These are phyloP conservation scores for Calophaca sinica DNA, from an alignment of 306 rosid genomes.

Conservation along the genomic window DNA sequence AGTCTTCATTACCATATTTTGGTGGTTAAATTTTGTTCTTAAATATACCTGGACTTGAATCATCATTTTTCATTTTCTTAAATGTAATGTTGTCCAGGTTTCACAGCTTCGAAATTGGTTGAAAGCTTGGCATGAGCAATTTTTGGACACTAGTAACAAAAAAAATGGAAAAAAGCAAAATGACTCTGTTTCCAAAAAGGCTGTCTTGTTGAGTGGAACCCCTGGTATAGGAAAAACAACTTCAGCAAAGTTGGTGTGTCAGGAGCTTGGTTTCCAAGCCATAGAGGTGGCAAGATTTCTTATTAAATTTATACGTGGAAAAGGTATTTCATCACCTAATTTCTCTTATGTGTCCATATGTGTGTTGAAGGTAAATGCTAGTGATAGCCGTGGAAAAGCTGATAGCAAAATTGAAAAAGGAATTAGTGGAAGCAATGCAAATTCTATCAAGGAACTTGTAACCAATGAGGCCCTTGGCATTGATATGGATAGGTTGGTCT, in stretches of 20 bases:
- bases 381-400: slow-evolving; percentile 97
- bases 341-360: slow-evolving; percentile 32
- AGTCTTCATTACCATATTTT: slow-evolving; percentile 41
- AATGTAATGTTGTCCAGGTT: slow-evolving; percentile 65
- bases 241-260: slow-evolving; percentile 90
- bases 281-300: slow-evolving; percentile 72
- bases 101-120: slow-evolving; percentile 91
- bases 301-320: slow-evolving; percentile 15
- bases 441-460: slow-evolving; percentile 85
- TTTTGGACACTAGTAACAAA: slow-evolving; percentile 68
- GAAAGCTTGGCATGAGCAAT: slow-evolving; percentile 82
- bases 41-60: slow-evolving; percentile 34
- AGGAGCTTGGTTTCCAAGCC: slow-evolving; percentile 86
- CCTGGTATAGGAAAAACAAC: slow-evolving; percentile 99
- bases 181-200: slow-evolving; percentile 73
- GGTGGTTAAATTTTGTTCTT: slow-evolving; percentile 15
- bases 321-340: slow-evolving; percentile 25
- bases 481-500: slow-evolving; percentile 67
- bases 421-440: slow-evolving; percentile 89
- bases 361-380: slow-evolving; percentile 87
- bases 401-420: slow-evolving; percentile 89
- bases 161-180: slow-evolving; percentile 70
- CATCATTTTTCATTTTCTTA: slow-evolving; percentile 40
- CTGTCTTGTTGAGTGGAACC: slow-evolving; percentile 87
- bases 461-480: slow-evolving; percentile 67